A percentile compares a stretch with the other conserved stretches of the same genome.
Conservation (phyloP, 495 filamentous ascomycete genomes). For the Cairneyella variabilis region DNA sequence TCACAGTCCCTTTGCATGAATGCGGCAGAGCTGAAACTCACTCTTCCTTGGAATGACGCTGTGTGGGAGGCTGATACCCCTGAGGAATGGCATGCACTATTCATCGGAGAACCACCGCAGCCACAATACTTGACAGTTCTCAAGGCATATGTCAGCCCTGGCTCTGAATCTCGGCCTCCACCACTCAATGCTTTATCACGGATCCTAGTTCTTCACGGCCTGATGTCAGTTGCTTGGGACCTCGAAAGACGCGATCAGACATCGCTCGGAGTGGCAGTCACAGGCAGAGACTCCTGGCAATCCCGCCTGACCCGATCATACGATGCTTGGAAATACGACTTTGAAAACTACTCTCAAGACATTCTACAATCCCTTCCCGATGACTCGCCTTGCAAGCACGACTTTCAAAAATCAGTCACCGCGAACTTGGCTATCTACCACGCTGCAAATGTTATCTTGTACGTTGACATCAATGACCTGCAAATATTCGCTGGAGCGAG, state of each 20-base stretch:
- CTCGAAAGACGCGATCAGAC: conserved; percentile 54
- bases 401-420: conserved; percentile 37
- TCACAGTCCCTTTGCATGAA: conserved; percentile 57
- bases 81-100: conserved; percentile 39
- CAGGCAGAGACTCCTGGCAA: conserved; percentile 44
- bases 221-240: conserved; percentile 55
- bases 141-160: conserved; percentile 47
- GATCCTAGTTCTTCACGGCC: conserved; percentile 46
- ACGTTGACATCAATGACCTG: conserved; percentile 50
- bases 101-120: conserved; percentile 26
- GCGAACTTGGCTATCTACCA: conserved; percentile 47
- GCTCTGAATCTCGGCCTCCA: conserved; percentile 24
- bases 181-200: conserved; percentile 45
- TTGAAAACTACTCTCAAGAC: conserved; percentile 39
- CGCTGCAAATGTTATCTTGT: conserved; percentile 43
- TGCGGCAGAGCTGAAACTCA: conserved; percentile 49
- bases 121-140: conserved; percentile 43
- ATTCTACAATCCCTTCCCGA: conserved; percentile 32
- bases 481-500: conserved; percentile 52
- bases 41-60: conserved; percentile 41
- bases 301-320: conserved; percentile 45
- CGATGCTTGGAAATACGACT: conserved; percentile 50
- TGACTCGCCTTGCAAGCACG: conserved; percentile 18
- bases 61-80: conserved; percentile 50
- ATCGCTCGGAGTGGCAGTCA: conserved; percentile 31